A percentile compares a stretch with the other conserved stretches of the same genome.
These are phyloP conservation scores for Leptosphaerulina australis DNA, from an alignment of 2,329 filamentous ascomycete genomes.

Conservation along the genomic window DNA sequence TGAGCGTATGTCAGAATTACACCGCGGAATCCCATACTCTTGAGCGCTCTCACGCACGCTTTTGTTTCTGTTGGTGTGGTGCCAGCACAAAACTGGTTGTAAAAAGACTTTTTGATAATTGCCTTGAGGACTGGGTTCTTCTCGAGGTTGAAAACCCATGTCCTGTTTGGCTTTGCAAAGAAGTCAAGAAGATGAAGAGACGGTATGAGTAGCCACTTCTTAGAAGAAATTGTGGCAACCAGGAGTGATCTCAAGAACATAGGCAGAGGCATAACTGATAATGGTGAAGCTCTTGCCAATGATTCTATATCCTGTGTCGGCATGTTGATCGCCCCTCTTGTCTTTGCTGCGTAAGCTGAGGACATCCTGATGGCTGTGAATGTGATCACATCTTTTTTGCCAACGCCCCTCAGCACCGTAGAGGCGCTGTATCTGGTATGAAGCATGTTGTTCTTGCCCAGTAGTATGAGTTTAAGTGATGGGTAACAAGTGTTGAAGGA, in stretches of 20 bases:
- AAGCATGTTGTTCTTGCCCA: conserved; percentile 2
- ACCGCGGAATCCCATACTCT: conserved; percentile 79
- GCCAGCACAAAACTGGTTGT: conserved; percentile 88
- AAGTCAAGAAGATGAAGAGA: conserved; percentile 49
- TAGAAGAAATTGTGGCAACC: conserved; percentile 57
- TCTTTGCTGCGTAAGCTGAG: conserved; percentile 12
- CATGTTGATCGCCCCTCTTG: conserved; percentile 4
- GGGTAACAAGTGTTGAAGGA: not conserved
- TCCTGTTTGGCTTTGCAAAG: conserved; percentile 47
- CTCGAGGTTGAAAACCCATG: conserved; percentile 64
- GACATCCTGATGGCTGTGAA: conserved; percentile 13
- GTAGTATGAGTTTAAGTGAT: not conserved
- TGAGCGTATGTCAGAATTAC: conserved; percentile 84
- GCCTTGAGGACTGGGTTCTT: conserved; percentile 73
- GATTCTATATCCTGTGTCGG: conserved; percentile 11
- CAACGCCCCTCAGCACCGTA: conserved; percentile 14
- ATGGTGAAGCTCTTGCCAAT: conserved; percentile 11
- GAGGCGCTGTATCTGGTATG: conserved; percentile 15
- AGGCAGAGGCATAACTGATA: conserved; percentile 35
- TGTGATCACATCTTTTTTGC: conserved; percentile 11
- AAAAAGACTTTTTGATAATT: conserved; percentile 80
- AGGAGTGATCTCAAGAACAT: conserved; percentile 42
- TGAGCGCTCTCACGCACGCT: conserved; percentile 62
- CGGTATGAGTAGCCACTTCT: conserved; percentile 50
- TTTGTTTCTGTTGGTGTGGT: conserved; percentile 72